Evolutionary conservation across 2,329 filamentous ascomycete species (phyloP), one percentile per base, ranked within the genome.

Genomic region (Decorospora gaudefroyi): DNA sequence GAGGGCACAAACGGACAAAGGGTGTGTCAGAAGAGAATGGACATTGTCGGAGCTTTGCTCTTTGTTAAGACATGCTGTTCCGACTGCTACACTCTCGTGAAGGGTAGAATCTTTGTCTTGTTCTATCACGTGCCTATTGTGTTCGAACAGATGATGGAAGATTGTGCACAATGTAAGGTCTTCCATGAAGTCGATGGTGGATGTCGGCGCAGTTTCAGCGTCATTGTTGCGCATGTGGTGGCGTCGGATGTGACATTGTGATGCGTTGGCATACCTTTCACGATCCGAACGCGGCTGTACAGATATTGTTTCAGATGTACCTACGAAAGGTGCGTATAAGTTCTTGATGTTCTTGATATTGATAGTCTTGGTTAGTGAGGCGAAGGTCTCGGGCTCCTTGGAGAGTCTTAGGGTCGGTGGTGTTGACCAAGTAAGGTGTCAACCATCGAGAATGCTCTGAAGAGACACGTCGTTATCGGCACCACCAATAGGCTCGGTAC

Each of bases 401-500:
- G 16, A 28, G 25, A 12, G 17, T 11, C 28, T 18, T 9, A 6
- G 11, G 9, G 11, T 17, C 21, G 9, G 12, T 9, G 22, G 33
- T 33, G 18, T 9, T 12, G 10, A 42, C n/a, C 22, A 34, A 26
- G 15, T 11, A 11, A 15, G 18, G 31, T 47, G 23, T 64, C 49
- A 68, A 42, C 53, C 45, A 11, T 49, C 82, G 71, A 64, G 69
- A 31, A 86, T 82, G 19, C 80, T 74, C 49, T 87, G 83, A 15
- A 88, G 72, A 3, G 71, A 72, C 31, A 76, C 69, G 19, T 74
- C 76, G 37, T 70, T 70, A 23, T 71, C 67, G 9, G 55, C 58
- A 6, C 70, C 75, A 16, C 84, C 86, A 67, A 87, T 75, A 37
- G 84, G 80, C 15, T 82, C 85, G 39, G 89, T 82, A 51, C 79